Base-by-base conservation (phyloP, 2,329 filamentous ascomycete genomes). In the Sporothrix dimorphospora region DNA sequence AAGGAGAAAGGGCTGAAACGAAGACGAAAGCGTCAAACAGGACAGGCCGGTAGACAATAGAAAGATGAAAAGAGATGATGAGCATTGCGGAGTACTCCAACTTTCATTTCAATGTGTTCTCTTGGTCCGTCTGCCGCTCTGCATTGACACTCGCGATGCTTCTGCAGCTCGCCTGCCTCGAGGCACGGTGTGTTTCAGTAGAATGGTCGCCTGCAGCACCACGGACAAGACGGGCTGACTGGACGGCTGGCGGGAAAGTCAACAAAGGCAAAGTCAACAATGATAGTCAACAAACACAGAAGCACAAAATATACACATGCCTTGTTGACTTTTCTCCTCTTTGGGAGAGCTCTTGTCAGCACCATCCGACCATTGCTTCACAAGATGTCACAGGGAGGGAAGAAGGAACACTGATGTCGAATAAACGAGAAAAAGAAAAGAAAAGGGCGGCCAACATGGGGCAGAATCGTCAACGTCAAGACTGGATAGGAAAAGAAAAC, bases 241-340 rank as follows among this genome's bases (percentile, higher is more conserved):
- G 63, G 63, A 34, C 63, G 63, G 42, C 63, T 49, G 63, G n/a
- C 24, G 24, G 49, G 24, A 49, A 34, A 49, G 24, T 49, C 63
- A 49, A 49, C 63, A 66, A 30, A 49, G 38, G 19, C 14, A 65
- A 8, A 63, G 38, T 45, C 59, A 45, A 65, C n/a, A 65, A 34
- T 34, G 30, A 34, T 34, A 34, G 30, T 34, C 30, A 45, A 65
- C n/a, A 65, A 45, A 45, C 53, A 34, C 7, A 8, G 14, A 30
- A 55, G 7, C 27, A 40, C n/a, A 49, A 27, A 53, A 53, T 12
- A 57, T 34, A 34, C 27, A 57, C 16, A 12, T 24, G n/a, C 14
- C 65, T 70, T 69, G 51, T 70, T 72, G 71, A 59, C 59, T 27
- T 69, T 69, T 66, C 11, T 51, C 71, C 67, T n/a, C 11, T 65